These are phyloP conservation scores for Curvularia eragrostidis DNA, from an alignment of 2,329 filamentous ascomycete genomes.

Conservation along the genomic window DNA sequence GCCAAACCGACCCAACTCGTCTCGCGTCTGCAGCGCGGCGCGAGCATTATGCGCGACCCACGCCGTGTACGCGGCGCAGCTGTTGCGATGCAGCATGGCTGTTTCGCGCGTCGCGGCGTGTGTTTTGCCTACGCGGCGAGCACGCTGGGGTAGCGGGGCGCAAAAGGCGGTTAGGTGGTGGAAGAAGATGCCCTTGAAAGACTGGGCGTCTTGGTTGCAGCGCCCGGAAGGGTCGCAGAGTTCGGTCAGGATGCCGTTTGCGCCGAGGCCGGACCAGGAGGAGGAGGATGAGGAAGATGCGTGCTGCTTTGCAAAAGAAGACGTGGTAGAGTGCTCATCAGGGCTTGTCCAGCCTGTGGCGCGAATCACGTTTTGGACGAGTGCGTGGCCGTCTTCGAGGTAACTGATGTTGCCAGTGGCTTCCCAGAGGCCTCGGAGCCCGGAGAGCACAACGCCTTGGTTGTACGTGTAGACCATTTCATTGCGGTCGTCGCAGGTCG, in stretches of 20 bases:
- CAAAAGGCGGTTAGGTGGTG: conserved; percentile 86
- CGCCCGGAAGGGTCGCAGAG: conserved; percentile 74
- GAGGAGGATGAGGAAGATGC: no score
- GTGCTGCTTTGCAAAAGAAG: conserved; percentile 15
- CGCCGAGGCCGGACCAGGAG: conserved; percentile 76
- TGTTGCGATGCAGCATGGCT: conserved; percentile 58
- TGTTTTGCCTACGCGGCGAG: conserved; percentile 56
- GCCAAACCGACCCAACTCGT: conserved; percentile 75
- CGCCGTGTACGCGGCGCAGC: conserved; percentile 69
- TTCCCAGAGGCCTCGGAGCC: conserved; percentile 79
- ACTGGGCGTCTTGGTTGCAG: conserved; percentile 85
- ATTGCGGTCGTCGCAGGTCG: conserved; percentile 78
- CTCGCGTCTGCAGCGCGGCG: conserved; percentile 73
- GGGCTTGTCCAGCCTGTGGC: conserved; percentile 76
- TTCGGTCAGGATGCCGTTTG: conserved; percentile 83
- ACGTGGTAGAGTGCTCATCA: neutral
- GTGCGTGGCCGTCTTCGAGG: conserved; percentile 77
- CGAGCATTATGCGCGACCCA: conserved; percentile 83
- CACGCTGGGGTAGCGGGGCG: conserved; percentile 61
- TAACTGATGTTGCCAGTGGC: conserved; percentile 75
- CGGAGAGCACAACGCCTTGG: conserved; percentile 87
- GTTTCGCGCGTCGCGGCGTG: conserved; percentile 43
- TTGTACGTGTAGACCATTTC: conserved; percentile 96
- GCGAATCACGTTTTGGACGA: conserved; percentile 74
- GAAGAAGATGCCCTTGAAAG: conserved; percentile 95